These are phyloP conservation scores for Wickerhamiella kurtzmanii DNA, from an alignment of 805 yeast species.

Conservation along the genomic window DNA sequence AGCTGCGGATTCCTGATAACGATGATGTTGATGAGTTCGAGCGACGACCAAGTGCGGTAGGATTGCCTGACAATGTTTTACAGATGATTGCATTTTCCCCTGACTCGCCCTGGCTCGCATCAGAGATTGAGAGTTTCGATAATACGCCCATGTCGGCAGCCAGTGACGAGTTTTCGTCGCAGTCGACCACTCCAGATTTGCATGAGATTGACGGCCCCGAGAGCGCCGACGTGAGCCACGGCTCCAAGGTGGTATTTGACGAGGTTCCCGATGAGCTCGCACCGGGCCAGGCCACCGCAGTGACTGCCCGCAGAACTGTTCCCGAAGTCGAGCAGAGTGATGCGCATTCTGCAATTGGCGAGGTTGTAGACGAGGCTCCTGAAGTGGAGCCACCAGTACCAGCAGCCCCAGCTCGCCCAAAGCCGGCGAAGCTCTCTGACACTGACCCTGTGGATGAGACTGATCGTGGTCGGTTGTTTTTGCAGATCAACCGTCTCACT, in stretches of 20 bases:
- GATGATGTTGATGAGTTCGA: constrained; percentile 11
- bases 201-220: background rate
- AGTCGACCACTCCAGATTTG: background rate
- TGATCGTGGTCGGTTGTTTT: constrained; percentile 20
- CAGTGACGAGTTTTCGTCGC: background rate
- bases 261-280: background rate
- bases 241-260: too few species aligned
- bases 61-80: constrained; percentile 16
- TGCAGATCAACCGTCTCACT: constrained; percentile 18
- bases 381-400: background rate
- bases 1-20: constrained; percentile 1
- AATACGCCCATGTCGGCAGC: background rate
- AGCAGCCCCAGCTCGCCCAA: background rate
- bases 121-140: constrained; percentile 4
- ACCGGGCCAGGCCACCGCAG: background rate
- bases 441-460: constrained; percentile 17
- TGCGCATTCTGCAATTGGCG: background rate
- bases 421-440: constrained; percentile 1
- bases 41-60: constrained; percentile 7
- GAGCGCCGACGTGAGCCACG: background rate
- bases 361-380: background rate
- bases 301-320: background rate
- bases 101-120: constrained; percentile 16
- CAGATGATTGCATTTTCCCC: constrained; percentile 18
- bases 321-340: background rate